Percentiles rank a stretch among this genome's conserved stretches.
These are phyloP conservation scores for Solanum virginianum DNA, from an alignment of 257 asterid species.

Conservation along the genomic window DNA sequence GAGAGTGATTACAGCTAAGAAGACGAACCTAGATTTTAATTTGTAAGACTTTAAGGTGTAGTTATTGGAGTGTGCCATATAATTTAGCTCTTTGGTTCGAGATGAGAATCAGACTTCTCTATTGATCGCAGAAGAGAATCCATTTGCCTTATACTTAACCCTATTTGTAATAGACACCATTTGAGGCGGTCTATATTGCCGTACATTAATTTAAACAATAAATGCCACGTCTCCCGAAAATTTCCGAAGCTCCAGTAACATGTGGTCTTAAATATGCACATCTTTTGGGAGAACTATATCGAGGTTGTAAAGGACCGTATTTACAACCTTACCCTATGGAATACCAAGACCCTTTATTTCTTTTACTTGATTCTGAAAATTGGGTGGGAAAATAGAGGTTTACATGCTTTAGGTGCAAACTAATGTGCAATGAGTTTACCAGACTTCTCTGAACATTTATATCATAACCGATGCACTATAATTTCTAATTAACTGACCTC, in stretches of 20 bases:
- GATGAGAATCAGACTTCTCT: background rate
- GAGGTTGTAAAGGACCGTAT: background rate
- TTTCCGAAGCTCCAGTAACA: background rate
- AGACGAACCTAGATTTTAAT: background rate
- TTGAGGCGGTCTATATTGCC: background rate
- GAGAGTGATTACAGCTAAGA: background rate
- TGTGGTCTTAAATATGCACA: background rate
- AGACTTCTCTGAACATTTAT: background rate
- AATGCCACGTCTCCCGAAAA: background rate
- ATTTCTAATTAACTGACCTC: constrained; percentile 46
- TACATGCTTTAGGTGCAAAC: background rate
- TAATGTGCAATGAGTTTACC: background rate
- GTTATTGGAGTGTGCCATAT: background rate
- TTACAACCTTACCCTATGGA: background rate
- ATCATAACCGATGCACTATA: background rate
- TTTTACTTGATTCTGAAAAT: background rate
- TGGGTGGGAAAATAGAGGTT: background rate
- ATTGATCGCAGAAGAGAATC: background rate
- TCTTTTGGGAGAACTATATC: background rate
- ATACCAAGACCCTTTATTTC: background rate
- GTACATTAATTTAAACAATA: background rate
- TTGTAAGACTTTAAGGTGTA: background rate
- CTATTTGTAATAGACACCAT: background rate
- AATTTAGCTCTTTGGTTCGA: background rate
- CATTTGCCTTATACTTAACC: background rate